These are phyloP conservation scores for Macadamia integrifolia DNA, from an alignment of 164 flowering plant genomes.

Conservation along the genomic window DNA sequence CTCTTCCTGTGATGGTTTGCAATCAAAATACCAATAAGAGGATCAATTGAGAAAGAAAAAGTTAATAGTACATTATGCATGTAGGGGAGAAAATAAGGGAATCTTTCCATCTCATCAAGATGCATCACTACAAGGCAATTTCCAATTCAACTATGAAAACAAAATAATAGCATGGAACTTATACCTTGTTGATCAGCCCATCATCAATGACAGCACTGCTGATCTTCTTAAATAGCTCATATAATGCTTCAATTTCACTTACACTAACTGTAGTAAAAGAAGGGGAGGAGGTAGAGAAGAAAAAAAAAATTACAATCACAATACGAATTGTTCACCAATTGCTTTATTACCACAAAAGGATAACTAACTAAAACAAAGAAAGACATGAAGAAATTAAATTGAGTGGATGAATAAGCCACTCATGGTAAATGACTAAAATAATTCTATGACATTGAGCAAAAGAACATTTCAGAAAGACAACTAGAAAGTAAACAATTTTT, in stretches of 20 bases:
- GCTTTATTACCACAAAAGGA: background rate
- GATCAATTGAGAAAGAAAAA: background rate
- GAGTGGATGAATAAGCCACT: background rate
- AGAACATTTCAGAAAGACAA: background rate
- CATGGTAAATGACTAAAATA: background rate
- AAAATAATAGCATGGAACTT: background rate
- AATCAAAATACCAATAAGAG: background rate
- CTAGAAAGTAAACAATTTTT: too few species aligned
- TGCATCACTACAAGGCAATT: background rate
- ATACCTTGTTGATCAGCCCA: background rate
- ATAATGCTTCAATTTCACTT: background rate
- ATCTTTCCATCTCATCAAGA: background rate
- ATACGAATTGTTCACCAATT: too few species aligned
- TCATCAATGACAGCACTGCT: slow-evolving; percentile 1
- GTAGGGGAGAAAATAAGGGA: background rate
- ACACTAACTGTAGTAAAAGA: background rate
- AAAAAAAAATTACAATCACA: too few species aligned
- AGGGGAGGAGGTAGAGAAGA: background rate
- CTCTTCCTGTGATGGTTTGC: slow-evolving; percentile 51
- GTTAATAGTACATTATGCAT: too few species aligned
- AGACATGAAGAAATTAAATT: background rate
- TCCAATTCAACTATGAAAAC: too few species aligned
- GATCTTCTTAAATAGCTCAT: background rate
- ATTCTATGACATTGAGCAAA: background rate
- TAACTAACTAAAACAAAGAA: background rate